Conservation (phyloP, 176 grass and related monocot genomes). For the Carex littledalei region DNA sequence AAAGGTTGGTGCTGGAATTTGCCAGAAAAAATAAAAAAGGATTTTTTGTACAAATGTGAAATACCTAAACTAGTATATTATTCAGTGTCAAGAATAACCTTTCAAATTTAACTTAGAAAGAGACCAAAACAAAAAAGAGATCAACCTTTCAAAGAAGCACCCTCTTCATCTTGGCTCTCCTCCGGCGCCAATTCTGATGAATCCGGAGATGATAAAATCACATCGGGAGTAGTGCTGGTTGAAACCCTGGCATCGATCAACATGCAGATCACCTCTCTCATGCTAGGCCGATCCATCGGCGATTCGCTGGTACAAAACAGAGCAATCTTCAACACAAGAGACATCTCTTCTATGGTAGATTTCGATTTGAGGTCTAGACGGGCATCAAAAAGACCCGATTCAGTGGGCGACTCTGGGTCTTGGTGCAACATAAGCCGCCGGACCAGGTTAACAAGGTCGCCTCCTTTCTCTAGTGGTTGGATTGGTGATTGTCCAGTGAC, state of each 20-base stretch:
- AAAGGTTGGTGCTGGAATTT: background rate
- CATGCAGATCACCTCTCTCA: constrained; percentile 97
- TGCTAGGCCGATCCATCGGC: constrained; percentile 81
- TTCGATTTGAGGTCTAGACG: constrained; percentile 56
- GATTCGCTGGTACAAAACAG: constrained; percentile 87
- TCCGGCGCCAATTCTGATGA: constrained; percentile 2
- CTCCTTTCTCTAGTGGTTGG: constrained; percentile 93
- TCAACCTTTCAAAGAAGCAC: constrained; percentile 27
- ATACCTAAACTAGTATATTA: background rate
- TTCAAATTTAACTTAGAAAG: background rate
- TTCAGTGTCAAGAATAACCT: background rate
- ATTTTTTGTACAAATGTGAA: background rate
- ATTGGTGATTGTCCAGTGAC: constrained; percentile 80
- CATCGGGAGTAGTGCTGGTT: constrained; percentile 25
- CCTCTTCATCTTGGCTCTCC: background rate
- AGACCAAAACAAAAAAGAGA: background rate
- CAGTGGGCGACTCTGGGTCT: constrained; percentile 22
- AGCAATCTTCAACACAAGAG: constrained; percentile 82
- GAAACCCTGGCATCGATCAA: constrained; percentile 64
- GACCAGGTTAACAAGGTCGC: constrained; percentile 95
- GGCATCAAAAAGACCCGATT: constrained; percentile 49
- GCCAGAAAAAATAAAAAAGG: background rate
- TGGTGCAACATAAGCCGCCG: constrained; percentile 44
- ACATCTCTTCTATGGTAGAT: constrained; percentile 58
- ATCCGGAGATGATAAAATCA: constrained; percentile 38